These are phyloP conservation scores for Alternaria sp. DNA, from an alignment of 2,329 filamentous ascomycete genomes.

Conservation along the genomic window DNA sequence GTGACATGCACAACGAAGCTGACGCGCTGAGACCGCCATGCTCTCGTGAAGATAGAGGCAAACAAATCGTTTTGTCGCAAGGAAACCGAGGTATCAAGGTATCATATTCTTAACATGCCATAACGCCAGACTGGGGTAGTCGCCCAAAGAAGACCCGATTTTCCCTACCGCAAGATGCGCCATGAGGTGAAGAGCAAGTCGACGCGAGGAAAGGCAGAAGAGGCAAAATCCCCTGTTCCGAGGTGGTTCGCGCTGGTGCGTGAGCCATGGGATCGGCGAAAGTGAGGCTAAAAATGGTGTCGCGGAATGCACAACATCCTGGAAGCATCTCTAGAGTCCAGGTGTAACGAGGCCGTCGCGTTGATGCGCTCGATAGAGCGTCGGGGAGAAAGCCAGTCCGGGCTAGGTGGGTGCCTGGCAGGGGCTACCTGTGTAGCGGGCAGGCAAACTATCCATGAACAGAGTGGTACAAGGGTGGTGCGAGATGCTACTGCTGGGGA, in stretches of 20 bases:
- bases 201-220: not conserved
- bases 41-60: not conserved
- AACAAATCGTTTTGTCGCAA: conserved; percentile 7
- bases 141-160: conserved; percentile 12
- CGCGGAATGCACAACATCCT: conserved; percentile 8
- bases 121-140: conserved; percentile 16
- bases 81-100: conserved; percentile 22
- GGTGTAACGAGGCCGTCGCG: conserved; percentile 9
- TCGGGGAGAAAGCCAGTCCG: not conserved
- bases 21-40: conserved; percentile 1
- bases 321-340: conserved; percentile 1
- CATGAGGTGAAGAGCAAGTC: conserved; percentile 8
- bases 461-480: conserved; percentile 21
- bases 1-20: not conserved
- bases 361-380: conserved; percentile 3
- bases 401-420: conserved; percentile 9
- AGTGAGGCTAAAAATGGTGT: conserved; percentile 4
- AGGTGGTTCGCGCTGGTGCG: not conserved
- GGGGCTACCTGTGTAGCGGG: conserved; percentile 11
- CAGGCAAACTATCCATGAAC: conserved; percentile 16
- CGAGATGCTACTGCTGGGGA: conserved; percentile 47
- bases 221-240: not conserved
- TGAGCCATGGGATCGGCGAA: not conserved
- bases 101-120: conserved; percentile 20
- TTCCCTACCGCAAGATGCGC: conserved; percentile 13